These are phyloP conservation scores for Mycosphaerella sp. DNA, from an alignment of 2,329 filamentous ascomycete genomes.

Conservation along the genomic window DNA sequence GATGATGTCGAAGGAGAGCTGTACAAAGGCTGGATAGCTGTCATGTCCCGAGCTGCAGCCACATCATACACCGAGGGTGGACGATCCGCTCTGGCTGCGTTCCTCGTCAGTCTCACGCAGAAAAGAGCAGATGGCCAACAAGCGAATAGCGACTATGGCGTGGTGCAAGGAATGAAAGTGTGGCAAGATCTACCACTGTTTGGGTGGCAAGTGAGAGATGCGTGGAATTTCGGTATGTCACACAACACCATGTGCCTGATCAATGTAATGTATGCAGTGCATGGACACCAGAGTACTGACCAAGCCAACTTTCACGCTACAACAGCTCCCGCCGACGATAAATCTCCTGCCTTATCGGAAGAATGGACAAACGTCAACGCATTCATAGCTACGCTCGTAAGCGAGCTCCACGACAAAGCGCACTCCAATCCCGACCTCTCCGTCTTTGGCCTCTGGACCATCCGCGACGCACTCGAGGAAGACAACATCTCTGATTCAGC, in stretches of 20 bases:
- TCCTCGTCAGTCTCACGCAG: constrained; percentile 6
- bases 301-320: neutral
- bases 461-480: constrained; percentile 29
- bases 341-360: constrained; percentile 2
- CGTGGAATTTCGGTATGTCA: constrained; percentile 27
- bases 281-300: neutral
- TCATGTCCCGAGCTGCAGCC: constrained; percentile 20
- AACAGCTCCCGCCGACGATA: constrained; percentile 20
- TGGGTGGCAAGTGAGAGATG: constrained; percentile 29
- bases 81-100: constrained; percentile 4
- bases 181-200: constrained; percentile 30
- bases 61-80: constrained; percentile 17
- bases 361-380: constrained; percentile 31
- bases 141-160: constrained; percentile 12
- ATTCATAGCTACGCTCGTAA: constrained; percentile 25
- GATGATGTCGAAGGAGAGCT: constrained; percentile 22
- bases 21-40: constrained; percentile 20
- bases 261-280: neutral
- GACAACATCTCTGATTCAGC: constrained; percentile 20
- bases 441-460: constrained; percentile 29
- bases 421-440: constrained; percentile 25
- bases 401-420: constrained; percentile 18
- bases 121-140: constrained; percentile 15
- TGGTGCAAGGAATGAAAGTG: constrained; percentile 22
- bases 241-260: neutral